These are phyloP conservation scores for Jatropha podagrica DNA, from an alignment of 441 rosid genomes.

Conservation along the genomic window DNA sequence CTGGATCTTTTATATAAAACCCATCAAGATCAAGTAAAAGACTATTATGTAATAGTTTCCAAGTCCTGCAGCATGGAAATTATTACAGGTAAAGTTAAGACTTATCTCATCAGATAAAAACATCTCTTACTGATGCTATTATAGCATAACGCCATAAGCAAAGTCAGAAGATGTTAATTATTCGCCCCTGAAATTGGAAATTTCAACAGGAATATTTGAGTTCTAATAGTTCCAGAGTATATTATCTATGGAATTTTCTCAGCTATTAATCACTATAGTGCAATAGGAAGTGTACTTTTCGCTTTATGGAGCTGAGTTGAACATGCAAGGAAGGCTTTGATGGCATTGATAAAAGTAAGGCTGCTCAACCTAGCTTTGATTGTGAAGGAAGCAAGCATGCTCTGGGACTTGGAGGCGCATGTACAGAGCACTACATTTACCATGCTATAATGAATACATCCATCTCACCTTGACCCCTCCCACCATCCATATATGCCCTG, in stretches of 20 bases:
- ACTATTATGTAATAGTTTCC: too few species aligned
- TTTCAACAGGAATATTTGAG: not conserved
- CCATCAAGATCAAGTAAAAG: too few species aligned
- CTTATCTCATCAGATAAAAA: too few species aligned
- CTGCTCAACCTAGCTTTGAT: constrained; percentile 6
- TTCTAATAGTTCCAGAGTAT: not conserved
- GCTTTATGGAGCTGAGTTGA: not conserved
- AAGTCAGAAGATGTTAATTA: not conserved
- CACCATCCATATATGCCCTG: not conserved
- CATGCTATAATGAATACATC: constrained; percentile 2
- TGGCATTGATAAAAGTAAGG: not conserved
- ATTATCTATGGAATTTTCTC: not conserved
- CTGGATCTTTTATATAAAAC: too few species aligned
- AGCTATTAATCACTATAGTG: not conserved
- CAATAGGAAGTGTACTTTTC: not conserved
- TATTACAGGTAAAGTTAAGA: too few species aligned
- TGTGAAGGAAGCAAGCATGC: constrained; percentile 21
- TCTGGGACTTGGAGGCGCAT: not conserved
- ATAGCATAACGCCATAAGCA: too few species aligned
- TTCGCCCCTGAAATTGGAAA: not conserved
- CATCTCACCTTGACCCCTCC: not conserved
- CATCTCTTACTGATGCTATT: too few species aligned
- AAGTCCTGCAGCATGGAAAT: too few species aligned
- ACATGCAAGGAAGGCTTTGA: constrained; percentile 4
- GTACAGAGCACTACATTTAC: not conserved